Conservation (phyloP, 2,329 filamentous ascomycete species). For the Fusarium globosum region DNA sequence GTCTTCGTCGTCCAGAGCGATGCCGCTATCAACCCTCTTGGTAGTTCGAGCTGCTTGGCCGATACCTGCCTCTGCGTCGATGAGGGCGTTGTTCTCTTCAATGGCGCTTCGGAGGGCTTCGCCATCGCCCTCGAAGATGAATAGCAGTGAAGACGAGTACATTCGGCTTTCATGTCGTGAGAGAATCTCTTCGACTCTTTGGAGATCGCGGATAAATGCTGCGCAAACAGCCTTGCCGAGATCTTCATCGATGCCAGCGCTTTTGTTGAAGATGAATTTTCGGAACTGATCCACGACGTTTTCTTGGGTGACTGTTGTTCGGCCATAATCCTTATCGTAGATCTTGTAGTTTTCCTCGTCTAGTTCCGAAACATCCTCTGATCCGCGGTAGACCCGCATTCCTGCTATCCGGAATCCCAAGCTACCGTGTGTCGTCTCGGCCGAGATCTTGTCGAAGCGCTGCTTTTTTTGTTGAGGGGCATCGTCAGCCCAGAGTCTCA, state of each 20-base stretch:
- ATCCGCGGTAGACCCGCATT: constrained; percentile 72
- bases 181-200: constrained; percentile 64
- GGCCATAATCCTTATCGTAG: constrained; percentile 73
- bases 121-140: constrained; percentile 73
- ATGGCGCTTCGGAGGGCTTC: constrained; percentile 63
- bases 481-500: constrained; percentile 85
- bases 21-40: constrained; percentile 66
- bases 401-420: constrained; percentile 73
- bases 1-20: constrained; percentile 59
- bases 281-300: constrained; percentile 67
- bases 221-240: constrained; percentile 66
- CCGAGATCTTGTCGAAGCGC: constrained; percentile 69
- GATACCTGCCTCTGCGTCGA: constrained; percentile 63
- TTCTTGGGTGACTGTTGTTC: constrained; percentile 60
- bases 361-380: constrained; percentile 61
- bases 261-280: constrained; percentile 67
- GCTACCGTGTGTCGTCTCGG: constrained; percentile 68
- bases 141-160: constrained; percentile 72
- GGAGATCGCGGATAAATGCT: constrained; percentile 65
- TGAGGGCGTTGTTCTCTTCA: constrained; percentile 62
- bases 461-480: constrained; percentile 68
- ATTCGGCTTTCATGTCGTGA: constrained; percentile 69
- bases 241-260: constrained; percentile 68
- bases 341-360: constrained; percentile 67
- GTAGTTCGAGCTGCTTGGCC: constrained; percentile 50